Evolutionary conservation across 2,329 filamentous ascomycete species (phyloP).

Genomic region (Pseudocercospora pini-densiflorae): DNA sequence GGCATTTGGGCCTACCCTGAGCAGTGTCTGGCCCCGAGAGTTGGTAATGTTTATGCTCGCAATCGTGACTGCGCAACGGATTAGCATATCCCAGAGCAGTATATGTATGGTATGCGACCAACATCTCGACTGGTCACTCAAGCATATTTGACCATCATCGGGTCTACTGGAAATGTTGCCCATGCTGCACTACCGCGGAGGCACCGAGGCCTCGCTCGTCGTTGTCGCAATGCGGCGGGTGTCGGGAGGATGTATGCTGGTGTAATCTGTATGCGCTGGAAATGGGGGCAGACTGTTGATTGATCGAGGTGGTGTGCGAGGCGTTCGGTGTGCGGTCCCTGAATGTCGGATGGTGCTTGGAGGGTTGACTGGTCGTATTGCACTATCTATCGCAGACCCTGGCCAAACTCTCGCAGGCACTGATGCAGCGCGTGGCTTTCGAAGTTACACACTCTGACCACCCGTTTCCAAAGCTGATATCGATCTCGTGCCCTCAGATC

Average conservation of each 20-base stretch:
- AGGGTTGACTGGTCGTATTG: background rate
- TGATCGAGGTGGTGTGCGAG: background rate
- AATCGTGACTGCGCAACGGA: slow-evolving; percentile 71
- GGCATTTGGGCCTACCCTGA: slow-evolving; percentile 81
- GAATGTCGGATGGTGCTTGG: background rate
- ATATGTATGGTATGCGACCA: slow-evolving; percentile 47
- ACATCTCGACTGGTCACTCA: slow-evolving; percentile 94
- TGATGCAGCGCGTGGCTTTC: background rate
- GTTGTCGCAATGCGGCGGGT: slow-evolving; percentile 29
- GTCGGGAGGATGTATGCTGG: slow-evolving; percentile 17
- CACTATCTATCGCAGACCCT: background rate
- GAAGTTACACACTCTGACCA: background rate
- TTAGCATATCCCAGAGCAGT: slow-evolving; percentile 12
- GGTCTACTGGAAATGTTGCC: slow-evolving; percentile 88
- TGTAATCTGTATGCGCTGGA: slow-evolving; percentile 8
- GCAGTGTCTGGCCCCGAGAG: slow-evolving; percentile 73
- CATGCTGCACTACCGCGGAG: slow-evolving; percentile 59
- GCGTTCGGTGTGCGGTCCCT: background rate
- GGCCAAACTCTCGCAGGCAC: background rate
- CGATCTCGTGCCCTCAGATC: background rate
- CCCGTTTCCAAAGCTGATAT: background rate
- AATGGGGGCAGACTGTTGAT: background rate
- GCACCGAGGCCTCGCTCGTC: slow-evolving; percentile 26
- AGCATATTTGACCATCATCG: slow-evolving; percentile 78
- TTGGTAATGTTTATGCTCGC: slow-evolving; percentile 82